A percentile compares a stretch with the other conserved stretches of the same genome.
phyloP scores from a whole-genome alignment of 2,329 filamentous ascomycete genomes.

The Didymella arachidicola region DNA sequence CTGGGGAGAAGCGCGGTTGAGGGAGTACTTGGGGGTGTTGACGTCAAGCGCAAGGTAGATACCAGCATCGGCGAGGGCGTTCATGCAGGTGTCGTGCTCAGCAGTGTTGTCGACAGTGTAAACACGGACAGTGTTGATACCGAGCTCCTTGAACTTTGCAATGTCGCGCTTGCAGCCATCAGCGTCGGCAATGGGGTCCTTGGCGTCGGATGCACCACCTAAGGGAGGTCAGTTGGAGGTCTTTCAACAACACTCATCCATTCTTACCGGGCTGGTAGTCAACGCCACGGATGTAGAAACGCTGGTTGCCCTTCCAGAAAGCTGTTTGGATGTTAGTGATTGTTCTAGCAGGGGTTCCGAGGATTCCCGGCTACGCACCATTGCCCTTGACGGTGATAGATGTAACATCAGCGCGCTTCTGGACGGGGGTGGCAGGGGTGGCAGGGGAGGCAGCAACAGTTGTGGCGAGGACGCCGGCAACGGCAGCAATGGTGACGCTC shows the following conservation, averaged over 20 bases:
- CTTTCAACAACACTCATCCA: neutral
- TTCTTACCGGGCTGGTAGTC: slow-evolving; percentile 68
- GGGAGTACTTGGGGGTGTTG: slow-evolving; percentile 88
- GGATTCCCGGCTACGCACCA: slow-evolving; percentile 49
- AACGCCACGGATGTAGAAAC: slow-evolving; percentile 68
- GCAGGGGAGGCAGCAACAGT: slow-evolving; percentile 56
- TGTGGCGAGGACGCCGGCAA: slow-evolving; percentile 57
- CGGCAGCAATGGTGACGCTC: slow-evolving; percentile 56
- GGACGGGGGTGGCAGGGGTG: slow-evolving; percentile 44
- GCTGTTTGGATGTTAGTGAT: slow-evolving; percentile 48
- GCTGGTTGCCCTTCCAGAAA: slow-evolving; percentile 68
- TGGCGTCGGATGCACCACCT: slow-evolving; percentile 67
- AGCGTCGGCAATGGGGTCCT: slow-evolving; percentile 78
- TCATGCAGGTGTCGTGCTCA: slow-evolving; percentile 87
- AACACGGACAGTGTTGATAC: slow-evolving; percentile 89
- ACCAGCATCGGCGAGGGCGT: slow-evolving; percentile 76
- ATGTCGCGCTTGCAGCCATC: slow-evolving; percentile 80
- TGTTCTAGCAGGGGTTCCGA: neutral
- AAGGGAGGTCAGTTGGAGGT: slow-evolving; percentile 26
- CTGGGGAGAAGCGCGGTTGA: slow-evolving; percentile 78
- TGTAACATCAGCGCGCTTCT: slow-evolving; percentile 57
- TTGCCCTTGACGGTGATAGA: slow-evolving; percentile 69
- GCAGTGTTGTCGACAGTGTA: slow-evolving; percentile 90
- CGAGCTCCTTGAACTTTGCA: slow-evolving; percentile 80
- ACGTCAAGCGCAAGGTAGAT: slow-evolving; percentile 94